These are phyloP conservation scores for Leccinum laetum DNA, from an alignment of 1,284 basidiomycete species.

Conservation along the genomic window DNA sequence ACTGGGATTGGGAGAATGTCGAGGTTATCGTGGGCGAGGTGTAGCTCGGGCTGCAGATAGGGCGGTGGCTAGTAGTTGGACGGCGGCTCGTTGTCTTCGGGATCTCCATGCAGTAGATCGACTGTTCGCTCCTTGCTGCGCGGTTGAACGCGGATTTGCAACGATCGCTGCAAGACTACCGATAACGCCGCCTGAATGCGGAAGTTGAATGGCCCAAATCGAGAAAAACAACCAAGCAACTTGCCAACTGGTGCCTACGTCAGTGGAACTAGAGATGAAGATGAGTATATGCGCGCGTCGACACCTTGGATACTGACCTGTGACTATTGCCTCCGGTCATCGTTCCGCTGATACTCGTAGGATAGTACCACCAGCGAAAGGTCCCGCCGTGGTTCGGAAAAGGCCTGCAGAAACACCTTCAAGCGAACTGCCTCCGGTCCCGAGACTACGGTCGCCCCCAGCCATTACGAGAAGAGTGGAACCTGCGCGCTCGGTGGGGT, in stretches of 20 bases:
- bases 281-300: not conserved
- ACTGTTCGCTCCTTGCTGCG: constrained; percentile 47
- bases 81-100: constrained; percentile 18
- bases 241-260: constrained; percentile 61
- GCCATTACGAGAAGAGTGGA: too few species aligned
- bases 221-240: constrained; percentile 5
- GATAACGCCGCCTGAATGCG: constrained; percentile 44
- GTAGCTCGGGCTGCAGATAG: constrained; percentile 63
- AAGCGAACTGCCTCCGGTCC: constrained; percentile 39
- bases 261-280: constrained; percentile 25
- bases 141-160: constrained; percentile 25
- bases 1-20: not conserved
- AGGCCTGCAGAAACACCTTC: too few species aligned
- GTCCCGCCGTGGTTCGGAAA: constrained; percentile 34
- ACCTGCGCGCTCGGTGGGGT: too few species aligned
- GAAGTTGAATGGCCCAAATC: constrained; percentile 6
- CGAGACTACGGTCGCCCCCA: too few species aligned
- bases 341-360: constrained; percentile 46
- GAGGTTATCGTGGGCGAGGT: constrained; percentile 1
- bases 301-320: constrained; percentile 24
- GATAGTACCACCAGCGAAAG: constrained; percentile 71
- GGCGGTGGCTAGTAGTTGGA: constrained; percentile 51
- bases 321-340: constrained; percentile 19
- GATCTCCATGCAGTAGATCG: constrained; percentile 54
- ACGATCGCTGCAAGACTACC: constrained; percentile 49